Percentiles rank a stretch among this genome's conserved stretches.
Evolutionary conservation across 257 asterid species (phyloP).

Genomic region (Fraxinus americana): DNA sequence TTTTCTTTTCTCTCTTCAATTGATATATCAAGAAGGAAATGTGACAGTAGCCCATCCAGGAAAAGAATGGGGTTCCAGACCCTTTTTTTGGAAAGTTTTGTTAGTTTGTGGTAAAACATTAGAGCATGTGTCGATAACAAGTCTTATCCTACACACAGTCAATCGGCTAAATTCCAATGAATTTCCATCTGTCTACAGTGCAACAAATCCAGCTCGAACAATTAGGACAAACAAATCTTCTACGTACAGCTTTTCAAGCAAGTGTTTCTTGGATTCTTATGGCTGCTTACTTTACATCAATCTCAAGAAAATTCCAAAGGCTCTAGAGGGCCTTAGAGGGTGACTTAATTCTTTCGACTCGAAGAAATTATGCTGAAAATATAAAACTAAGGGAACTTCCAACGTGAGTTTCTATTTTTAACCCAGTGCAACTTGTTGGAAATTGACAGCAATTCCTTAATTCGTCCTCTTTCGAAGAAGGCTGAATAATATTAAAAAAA

Average conservation of each 20-base stretch:
- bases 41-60: slow-evolving; percentile 57
- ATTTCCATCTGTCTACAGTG: background rate
- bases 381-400: no score
- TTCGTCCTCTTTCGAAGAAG: no score
- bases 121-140: slow-evolving; percentile 23
- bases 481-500: no score
- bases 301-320: background rate
- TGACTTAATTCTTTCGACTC: no score
- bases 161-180: slow-evolving; percentile 17
- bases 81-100: background rate
- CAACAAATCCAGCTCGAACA: slow-evolving; percentile 12
- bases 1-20: slow-evolving; percentile 14
- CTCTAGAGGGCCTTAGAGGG: no score
- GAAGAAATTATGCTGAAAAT: no score
- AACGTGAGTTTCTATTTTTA: no score
- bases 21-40: slow-evolving; percentile 43
- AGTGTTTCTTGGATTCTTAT: slow-evolving; percentile 25
- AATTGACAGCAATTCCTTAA: no score
- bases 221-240: background rate
- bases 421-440: no score
- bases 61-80: slow-evolving; percentile 44
- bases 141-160: slow-evolving; percentile 40
- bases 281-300: background rate
- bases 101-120: background rate
- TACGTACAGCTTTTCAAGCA: slow-evolving; percentile 22